These are phyloP conservation scores for Lagerstroemia speciosa DNA, from an alignment of 345 rosid genomes.

Conservation along the genomic window DNA sequence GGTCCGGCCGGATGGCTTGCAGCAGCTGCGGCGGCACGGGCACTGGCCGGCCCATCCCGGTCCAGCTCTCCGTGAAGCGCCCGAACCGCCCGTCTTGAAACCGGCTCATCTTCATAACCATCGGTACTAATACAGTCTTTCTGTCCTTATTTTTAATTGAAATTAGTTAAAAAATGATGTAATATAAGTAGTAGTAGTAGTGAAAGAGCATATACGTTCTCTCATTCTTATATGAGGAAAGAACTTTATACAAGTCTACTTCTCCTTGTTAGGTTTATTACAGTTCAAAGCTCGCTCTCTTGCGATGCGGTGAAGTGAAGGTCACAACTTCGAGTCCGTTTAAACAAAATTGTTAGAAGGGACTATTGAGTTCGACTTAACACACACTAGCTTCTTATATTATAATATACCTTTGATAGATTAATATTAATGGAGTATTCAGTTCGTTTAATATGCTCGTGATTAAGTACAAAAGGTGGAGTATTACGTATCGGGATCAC, in stretches of 20 bases:
- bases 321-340: too few species aligned
- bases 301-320: too few species aligned
- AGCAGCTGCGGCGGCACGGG: conserved; percentile 88
- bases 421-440: too few species aligned
- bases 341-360: too few species aligned
- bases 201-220: neutral
- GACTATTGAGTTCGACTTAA: too few species aligned
- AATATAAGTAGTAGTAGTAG: neutral
- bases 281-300: too few species aligned
- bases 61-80: conserved; percentile 51
- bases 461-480: too few species aligned
- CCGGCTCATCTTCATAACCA: neutral
- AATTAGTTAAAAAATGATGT: neutral
- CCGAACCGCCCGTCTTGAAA: conserved; percentile 36
- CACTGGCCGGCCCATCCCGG: conserved; percentile 77
- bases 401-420: too few species aligned
- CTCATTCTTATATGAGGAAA: too few species aligned
- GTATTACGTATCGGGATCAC: too few species aligned
- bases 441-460: too few species aligned
- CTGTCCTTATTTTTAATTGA: neutral
- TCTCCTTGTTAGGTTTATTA: neutral
- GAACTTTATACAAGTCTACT: neutral
- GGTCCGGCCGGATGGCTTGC: conserved; percentile 78
- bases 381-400: too few species aligned
- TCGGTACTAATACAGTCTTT: neutral